Evolutionary conservation across 805 yeast genomes (phyloP).

Genomic region (Scheffersomyces amazonensis): DNA sequence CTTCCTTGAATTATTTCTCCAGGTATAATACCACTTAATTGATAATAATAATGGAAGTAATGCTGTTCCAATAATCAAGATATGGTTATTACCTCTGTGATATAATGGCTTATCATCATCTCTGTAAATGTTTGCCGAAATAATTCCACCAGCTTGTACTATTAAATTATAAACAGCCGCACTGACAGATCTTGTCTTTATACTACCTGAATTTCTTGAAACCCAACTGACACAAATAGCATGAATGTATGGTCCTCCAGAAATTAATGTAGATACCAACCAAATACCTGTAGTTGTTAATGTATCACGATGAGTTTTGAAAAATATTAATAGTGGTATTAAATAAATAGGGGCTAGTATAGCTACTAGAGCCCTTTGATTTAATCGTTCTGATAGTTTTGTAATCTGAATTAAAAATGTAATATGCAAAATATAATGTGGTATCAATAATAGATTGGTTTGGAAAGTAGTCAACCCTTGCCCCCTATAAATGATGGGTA

Average conservation of each 20-base stretch:
- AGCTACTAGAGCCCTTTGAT: slow-evolving; percentile 21
- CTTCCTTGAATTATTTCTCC: slow-evolving; percentile 16
- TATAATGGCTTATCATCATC: slow-evolving; percentile 25
- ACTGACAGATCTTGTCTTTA: slow-evolving; percentile 24
- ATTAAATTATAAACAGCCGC: slow-evolving; percentile 26
- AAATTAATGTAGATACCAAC: slow-evolving; percentile 23
- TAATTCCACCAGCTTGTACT: slow-evolving; percentile 22
- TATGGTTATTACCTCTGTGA: slow-evolving; percentile 20
- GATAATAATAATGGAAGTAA: slow-evolving; percentile 18
- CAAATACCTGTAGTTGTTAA: slow-evolving; percentile 40
- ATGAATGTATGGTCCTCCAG: slow-evolving; percentile 17
- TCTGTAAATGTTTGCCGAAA: slow-evolving; percentile 23
- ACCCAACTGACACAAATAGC: slow-evolving; percentile 28
- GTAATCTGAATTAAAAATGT: slow-evolving; percentile 16
- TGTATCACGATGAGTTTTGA: slow-evolving; percentile 17
- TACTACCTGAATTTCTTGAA: slow-evolving; percentile 23
- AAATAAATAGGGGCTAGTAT: slow-evolving; percentile 26
- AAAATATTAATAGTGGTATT: slow-evolving; percentile 26
- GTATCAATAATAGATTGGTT: slow-evolving; percentile 51
- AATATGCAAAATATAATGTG: slow-evolving; percentile 32
- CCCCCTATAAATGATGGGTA: slow-evolving; percentile 45
- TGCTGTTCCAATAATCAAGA: slow-evolving; percentile 17
- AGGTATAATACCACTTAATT: slow-evolving; percentile 18
- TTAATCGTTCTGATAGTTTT: slow-evolving; percentile 18
- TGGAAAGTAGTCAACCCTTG: slow-evolving; percentile 34